Percentiles rank a stretch among this genome's conserved stretches.
These are phyloP conservation scores for Alternaria sp. DNA, from an alignment of 2,329 filamentous ascomycete genomes.

Conservation along the genomic window DNA sequence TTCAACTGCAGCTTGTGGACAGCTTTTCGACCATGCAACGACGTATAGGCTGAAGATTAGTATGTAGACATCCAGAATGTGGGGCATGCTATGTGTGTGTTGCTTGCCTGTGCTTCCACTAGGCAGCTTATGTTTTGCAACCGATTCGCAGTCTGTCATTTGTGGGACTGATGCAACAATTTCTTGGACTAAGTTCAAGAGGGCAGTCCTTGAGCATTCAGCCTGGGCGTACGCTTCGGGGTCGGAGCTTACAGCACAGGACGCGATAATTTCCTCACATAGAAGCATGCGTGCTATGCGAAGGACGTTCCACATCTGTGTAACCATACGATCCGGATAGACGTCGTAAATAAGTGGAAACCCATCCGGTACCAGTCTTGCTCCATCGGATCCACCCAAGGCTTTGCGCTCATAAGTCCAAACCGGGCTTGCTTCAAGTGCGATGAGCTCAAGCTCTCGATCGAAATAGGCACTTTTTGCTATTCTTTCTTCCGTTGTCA, in stretches of 20 bases:
- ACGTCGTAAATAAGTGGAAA: slow-evolving; percentile 35
- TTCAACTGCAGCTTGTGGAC: slow-evolving; percentile 13
- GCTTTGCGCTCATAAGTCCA: slow-evolving; percentile 25
- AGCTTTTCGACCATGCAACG: slow-evolving; percentile 20
- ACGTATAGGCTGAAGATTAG: slow-evolving; percentile 27
- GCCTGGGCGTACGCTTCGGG: background rate
- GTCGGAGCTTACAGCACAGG: background rate
- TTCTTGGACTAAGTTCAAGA: slow-evolving; percentile 36
- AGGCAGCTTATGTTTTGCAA: slow-evolving; percentile 29
- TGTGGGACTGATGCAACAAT: slow-evolving; percentile 47
- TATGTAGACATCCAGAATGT: slow-evolving; percentile 30
- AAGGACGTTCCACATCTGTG: slow-evolving; percentile 46
- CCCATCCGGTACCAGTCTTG: slow-evolving; percentile 12
- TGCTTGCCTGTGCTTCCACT: background rate
- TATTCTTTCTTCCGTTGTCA: slow-evolving; percentile 27
- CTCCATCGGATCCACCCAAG: slow-evolving; percentile 3
- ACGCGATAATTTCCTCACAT: slow-evolving; percentile 40
- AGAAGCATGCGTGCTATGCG: slow-evolving; percentile 45
- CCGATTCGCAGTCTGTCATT: slow-evolving; percentile 36
- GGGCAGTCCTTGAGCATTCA: slow-evolving; percentile 22
- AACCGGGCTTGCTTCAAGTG: slow-evolving; percentile 26
- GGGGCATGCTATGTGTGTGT: slow-evolving; percentile 25
- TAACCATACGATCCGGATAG: slow-evolving; percentile 39
- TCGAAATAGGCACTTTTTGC: slow-evolving; percentile 33
- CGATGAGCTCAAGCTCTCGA: slow-evolving; percentile 30